Percentiles rank a stretch among this genome's conserved stretches.
phyloP scores from a whole-genome alignment of 352 stramenopile species.

The Peronospora belbahrii region DNA sequence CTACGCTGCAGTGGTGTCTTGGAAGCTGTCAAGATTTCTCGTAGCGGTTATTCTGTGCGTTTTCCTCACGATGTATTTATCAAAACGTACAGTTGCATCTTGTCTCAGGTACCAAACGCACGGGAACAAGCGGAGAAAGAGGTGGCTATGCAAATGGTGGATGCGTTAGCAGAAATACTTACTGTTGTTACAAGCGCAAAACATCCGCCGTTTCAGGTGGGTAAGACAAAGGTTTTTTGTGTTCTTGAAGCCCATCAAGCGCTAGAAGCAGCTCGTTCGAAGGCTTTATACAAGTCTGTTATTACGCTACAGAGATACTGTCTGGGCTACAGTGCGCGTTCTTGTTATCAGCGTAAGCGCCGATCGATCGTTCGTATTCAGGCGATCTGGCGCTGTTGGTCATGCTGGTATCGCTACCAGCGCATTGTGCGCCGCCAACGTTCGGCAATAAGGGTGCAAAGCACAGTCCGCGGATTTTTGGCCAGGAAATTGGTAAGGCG shows the following conservation, averaged over 20 bases:
- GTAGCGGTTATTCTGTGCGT: conserved; percentile 90
- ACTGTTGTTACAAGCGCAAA: conserved; percentile 31
- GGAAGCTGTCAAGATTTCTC: conserved; percentile 85
- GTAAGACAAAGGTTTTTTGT: conserved; percentile 80
- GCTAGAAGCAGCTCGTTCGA: conserved; percentile 48
- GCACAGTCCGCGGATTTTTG: conserved; percentile 37
- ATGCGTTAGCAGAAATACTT: conserved; percentile 32
- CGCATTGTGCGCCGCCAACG: conserved; percentile 30
- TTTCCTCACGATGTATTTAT: conserved; percentile 91
- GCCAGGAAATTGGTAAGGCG: conserved; percentile 33
- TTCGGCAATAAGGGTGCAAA: conserved; percentile 47
- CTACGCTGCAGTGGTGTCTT: conserved; percentile 82
- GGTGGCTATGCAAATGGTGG: conserved; percentile 42
- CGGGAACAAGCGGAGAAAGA: conserved; percentile 41
- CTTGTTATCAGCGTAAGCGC: conserved; percentile 42
- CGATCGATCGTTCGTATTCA: conserved; percentile 47
- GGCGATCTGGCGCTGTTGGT: conserved; percentile 38
- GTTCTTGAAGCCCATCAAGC: conserved; percentile 59
- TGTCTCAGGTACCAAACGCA: conserved; percentile 34
- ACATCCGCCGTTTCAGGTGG: conserved; percentile 65
- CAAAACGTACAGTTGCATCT: conserved; percentile 69
- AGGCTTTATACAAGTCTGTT: conserved; percentile 64
- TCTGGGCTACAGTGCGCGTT: conserved; percentile 46
- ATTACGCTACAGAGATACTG: conserved; percentile 71
- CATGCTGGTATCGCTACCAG: conserved; percentile 42